Evolutionary conservation across 2,329 filamentous ascomycete species (phyloP).

Genomic region (Lecanicillium sp.): DNA sequence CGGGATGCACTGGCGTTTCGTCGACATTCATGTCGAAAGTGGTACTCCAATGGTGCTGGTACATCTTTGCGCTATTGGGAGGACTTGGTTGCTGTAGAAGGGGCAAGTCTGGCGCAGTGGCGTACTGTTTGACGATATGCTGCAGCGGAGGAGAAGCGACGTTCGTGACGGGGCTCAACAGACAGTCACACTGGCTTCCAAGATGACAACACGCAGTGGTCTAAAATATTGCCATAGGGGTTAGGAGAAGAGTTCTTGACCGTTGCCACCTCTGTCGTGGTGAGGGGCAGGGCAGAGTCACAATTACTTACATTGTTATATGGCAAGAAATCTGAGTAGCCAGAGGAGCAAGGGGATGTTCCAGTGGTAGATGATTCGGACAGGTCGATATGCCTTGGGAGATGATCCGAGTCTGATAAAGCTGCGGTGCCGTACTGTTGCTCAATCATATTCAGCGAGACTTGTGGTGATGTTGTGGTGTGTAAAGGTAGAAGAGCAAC

Average conservation of each 20-base stretch:
- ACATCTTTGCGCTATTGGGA: constrained; percentile 38
- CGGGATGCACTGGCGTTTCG: constrained; percentile 25
- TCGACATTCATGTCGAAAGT: constrained; percentile 33
- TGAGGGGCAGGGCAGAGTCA: constrained; percentile 24
- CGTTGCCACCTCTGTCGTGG: too few relatives aligned
- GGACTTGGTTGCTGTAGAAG: constrained; percentile 38
- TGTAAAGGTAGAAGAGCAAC: too few relatives aligned
- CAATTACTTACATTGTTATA: constrained; percentile 1
- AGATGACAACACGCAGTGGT: constrained; percentile 27
- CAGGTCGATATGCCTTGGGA: too few relatives aligned
- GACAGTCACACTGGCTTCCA: constrained; percentile 30
- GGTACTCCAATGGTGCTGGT: constrained; percentile 27
- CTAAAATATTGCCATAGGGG: too few relatives aligned
- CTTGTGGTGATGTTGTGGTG: too few relatives aligned
- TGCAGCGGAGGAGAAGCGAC: constrained; percentile 38
- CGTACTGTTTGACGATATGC: constrained; percentile 32
- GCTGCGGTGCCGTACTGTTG: background rate
- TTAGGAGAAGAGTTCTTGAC: too few relatives aligned
- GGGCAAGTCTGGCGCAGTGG: constrained; percentile 25
- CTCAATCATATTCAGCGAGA: background rate
- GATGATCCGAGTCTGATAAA: too few relatives aligned
- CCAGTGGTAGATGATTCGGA: too few relatives aligned
- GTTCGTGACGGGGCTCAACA: constrained; percentile 44
- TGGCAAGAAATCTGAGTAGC: background rate
- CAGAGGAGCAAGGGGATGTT: background rate